Percentiles rank a stretch among this genome's conserved stretches.
phyloP scores from a whole-genome alignment of 805 yeast genomes.

The Candida oleophila region DNA sequence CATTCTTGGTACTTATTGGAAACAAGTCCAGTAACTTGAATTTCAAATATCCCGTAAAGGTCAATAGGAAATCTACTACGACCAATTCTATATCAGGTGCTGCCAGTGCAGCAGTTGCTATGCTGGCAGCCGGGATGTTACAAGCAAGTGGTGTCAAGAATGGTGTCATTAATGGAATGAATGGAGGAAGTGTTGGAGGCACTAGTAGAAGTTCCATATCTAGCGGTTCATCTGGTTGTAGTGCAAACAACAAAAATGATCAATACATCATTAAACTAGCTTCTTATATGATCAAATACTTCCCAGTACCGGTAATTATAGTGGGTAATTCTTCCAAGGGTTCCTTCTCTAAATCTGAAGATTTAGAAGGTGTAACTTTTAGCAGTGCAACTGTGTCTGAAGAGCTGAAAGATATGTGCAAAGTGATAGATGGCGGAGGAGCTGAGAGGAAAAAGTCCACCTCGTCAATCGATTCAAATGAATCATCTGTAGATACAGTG shows the following conservation, averaged over 20 bases:
- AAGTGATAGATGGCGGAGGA: background rate
- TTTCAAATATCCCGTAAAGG: slow-evolving; percentile 39
- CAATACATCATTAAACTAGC: slow-evolving; percentile 34
- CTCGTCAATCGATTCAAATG: slow-evolving; percentile 1
- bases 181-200: background rate
- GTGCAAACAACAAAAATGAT: slow-evolving; percentile 9
- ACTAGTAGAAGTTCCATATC: slow-evolving; percentile 6
- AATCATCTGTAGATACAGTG: slow-evolving; percentile 3
- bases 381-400: background rate
- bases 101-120: background rate
- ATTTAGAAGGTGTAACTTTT: background rate
- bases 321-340: slow-evolving; percentile 24
- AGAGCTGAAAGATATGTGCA: background rate
- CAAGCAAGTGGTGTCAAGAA: background rate
- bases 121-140: slow-evolving; percentile 3
- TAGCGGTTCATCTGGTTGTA: background rate
- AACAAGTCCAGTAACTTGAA: slow-evolving; percentile 40
- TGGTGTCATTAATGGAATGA: background rate
- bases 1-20: slow-evolving; percentile 36
- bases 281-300: slow-evolving; percentile 38
- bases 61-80: slow-evolving; percentile 1
- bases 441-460: background rate
- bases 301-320: slow-evolving; percentile 37
- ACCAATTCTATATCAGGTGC: slow-evolving; percentile 1
- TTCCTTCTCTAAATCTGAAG: background rate